A percentile compares a stretch with the other conserved stretches of the same genome.
These are phyloP conservation scores for Brassica hybrid DNA, from an alignment of 441 rosid species.

Conservation along the genomic window DNA sequence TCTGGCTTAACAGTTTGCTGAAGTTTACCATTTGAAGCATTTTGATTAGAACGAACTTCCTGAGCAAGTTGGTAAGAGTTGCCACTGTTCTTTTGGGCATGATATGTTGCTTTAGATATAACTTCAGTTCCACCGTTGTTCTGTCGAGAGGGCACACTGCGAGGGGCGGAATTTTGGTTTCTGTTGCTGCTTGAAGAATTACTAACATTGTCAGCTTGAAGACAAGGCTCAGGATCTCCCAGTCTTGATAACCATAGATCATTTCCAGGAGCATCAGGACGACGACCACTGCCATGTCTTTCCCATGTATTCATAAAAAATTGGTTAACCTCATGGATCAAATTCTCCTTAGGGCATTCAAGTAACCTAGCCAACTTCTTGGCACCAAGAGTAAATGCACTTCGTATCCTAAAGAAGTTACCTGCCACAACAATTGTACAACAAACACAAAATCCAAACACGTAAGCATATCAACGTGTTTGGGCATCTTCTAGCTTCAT, in stretches of 20 bases:
- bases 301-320: conserved; percentile 98
- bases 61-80: conserved; percentile 54
- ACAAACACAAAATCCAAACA: conserved; percentile 23
- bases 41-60: conserved; percentile 57
- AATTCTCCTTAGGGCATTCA: conserved; percentile 83
- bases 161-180: conserved; percentile 48
- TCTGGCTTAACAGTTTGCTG: conserved; percentile 67
- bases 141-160: conserved; percentile 50
- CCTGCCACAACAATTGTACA: conserved; percentile 59
- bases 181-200: conserved; percentile 51
- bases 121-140: conserved; percentile 51
- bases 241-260: conserved; percentile 56
- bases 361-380: conserved; percentile 87
- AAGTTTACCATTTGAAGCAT: conserved; percentile 47
- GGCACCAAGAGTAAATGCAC: conserved; percentile 99
- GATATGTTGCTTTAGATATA: conserved; percentile 52
- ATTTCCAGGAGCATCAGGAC: conserved; percentile 89
- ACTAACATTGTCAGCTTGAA: conserved; percentile 51
- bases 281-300: conserved; percentile 91
- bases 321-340: conserved; percentile 74
- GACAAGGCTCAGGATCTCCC: conserved; percentile 52
- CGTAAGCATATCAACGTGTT: conserved; percentile 21
- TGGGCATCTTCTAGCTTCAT: conserved; percentile 26
- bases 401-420: conserved; percentile 97
- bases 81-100: conserved; percentile 48